Evolutionary conservation across 345 rosid genomes (phyloP), one percentile per base, ranked within the genome.

Genomic region (Erucastrum elatum): DNA sequence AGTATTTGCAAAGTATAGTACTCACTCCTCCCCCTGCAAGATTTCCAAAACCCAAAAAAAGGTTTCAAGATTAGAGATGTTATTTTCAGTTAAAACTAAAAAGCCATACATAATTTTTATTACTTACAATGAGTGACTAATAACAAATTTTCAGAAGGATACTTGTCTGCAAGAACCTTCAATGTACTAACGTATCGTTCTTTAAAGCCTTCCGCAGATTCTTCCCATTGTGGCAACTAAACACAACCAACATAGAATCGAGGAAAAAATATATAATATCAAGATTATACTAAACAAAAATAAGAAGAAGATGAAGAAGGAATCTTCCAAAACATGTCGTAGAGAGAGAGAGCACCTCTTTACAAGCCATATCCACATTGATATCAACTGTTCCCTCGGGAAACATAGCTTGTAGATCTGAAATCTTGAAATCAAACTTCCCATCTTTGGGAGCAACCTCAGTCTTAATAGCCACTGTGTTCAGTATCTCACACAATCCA

Each of bases 1-100:
- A 64, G 74, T 85, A 84, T 31, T 84, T 87, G 39, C 88, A 84
- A 35, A 91, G 83, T 1, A 90, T 80, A 74, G 85, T 82, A n/a
- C 96, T 90, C 15, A 93, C 94, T 74, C 89, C 97, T 84, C 91
- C 98, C 80, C 96, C 97, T 95, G 82, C 74, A 78, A 31, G 33
- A 30, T 56, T 56, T n/a, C 13, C 61, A 8, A 33, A 0, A 2
- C 41, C 59, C 41, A 17, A 17, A 55, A 6, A 3, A 8, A 72
- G 26, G 21, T 61, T 29, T 34, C 58, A 29, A 56, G 33, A 64
- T 72, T 30, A 71, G 66, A 56, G 60, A 53, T 53, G 61, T 21
- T 8, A 5, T 7, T 56, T 56, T 17, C 11, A 56, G 60, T 16
- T 53, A 56, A 56, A 8, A 56, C 10, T 56, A 56, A 17, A 21